phyloP scores from a whole-genome alignment of 1,284 basidiomycete species.

The Microbotryum lychnidis-dioicae region DNA sequence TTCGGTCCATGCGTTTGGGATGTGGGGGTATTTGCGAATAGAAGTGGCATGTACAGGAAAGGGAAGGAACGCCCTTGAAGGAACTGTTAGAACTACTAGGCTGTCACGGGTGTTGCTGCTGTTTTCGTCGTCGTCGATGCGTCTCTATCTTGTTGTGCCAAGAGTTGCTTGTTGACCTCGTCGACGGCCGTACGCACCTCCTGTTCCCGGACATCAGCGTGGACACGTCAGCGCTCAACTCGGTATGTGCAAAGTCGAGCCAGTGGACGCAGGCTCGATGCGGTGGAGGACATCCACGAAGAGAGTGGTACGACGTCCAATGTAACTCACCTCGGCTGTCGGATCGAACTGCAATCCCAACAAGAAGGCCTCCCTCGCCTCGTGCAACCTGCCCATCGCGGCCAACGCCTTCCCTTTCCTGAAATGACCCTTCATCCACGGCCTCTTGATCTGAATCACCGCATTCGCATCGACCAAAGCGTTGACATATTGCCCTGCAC shows the following conservation, averaged over 20 bases:
- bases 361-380: slow-evolving; percentile 72
- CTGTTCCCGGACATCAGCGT: neutral
- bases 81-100: too few relatives aligned
- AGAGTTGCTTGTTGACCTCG: slow-evolving; percentile 22
- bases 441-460: slow-evolving; percentile 71
- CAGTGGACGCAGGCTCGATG: neutral
- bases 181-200: slow-evolving; percentile 15
- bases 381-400: slow-evolving; percentile 60
- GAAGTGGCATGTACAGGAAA: too few relatives aligned
- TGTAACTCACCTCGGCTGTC: slow-evolving; percentile 48
- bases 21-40: too few relatives aligned
- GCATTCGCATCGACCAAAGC: slow-evolving; percentile 86
- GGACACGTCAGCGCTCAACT: neutral
- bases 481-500: slow-evolving; percentile 64
- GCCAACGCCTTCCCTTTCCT: slow-evolving; percentile 79
- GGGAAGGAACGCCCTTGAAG: too few relatives aligned
- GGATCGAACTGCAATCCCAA: slow-evolving; percentile 86
- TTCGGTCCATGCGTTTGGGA: too few relatives aligned
- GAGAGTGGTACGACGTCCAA: neutral
- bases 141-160: neutral
- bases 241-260: neutral
- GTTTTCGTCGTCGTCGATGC: too few relatives aligned
- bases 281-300: neutral
- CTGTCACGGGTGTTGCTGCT: too few relatives aligned
- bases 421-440: slow-evolving; percentile 95